Base-by-base conservation (phyloP, 768 basidiomycete species). In the Pleurotus djamor region DNA sequence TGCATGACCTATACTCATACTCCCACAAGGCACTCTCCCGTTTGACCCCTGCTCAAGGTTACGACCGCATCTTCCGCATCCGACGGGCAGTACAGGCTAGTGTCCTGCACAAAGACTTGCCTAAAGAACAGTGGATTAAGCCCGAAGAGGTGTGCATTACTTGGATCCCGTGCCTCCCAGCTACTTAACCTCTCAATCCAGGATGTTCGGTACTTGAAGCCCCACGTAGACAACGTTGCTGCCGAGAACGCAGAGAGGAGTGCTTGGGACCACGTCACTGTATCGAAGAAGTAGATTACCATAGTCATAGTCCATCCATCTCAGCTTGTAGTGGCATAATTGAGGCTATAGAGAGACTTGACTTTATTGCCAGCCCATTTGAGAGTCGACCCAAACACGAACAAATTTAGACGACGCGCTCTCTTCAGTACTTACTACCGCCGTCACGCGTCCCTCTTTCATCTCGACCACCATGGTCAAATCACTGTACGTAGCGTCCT, bases 41-140 rank as follows among this genome's bases (percentile, higher is more conserved):
- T 68, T 78, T 99, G 69, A 86, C 92, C 48, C 80, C 84, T 35
- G 81, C 83, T 50, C 87, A 98, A 76, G 70, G 79, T 36, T 98
- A 95, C 74, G 96, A 97, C 82, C 92, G 97, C 61, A 85, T 86
- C 59, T 97, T 79, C 84, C 91, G 97, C 62, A 77, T 96, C 72
- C 92, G 94, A 71, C 76, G 86, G n/a, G 89, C 91, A 28, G 84
- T 85, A 36, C 94, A 96, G 57, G 80, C 84, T 58, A 88, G 88
- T 59, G 81, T 94, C 59, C 74, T 92, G 48, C 96, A 98, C 74
- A 80, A 83, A 52, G 80, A 85, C 32, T 82, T 98, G 14, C 84
- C 93, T 60, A 89, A 92, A 72, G 87, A 87, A 16, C 78, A 94
- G 70, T 95, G 93, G 94, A 77, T 82, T 51, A 83, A 82, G 60